Evolutionary conservation across 2,329 filamentous ascomycete species (phyloP), one percentile per base, ranked within the genome.

Genomic region (Phoma herbarum): DNA sequence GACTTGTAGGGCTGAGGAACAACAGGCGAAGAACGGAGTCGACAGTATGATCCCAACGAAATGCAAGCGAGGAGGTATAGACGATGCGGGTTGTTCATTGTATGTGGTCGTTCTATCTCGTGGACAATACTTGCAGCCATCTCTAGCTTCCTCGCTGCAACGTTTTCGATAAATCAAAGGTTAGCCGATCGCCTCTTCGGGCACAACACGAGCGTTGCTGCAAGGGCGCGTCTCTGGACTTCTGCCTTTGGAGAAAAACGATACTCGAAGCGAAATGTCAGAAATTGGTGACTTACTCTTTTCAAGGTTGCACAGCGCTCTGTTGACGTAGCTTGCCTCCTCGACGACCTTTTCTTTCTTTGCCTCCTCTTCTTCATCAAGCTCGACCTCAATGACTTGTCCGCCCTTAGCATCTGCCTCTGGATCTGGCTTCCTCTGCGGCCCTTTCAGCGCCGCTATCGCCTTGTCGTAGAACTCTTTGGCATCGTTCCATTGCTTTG

Each of bases 391-490:
- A 39, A 77, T 80, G 73, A 71, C 62, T 26, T 66, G 64, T 5
- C 66, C 64, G 5, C 74, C 81, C 74, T 69, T 77, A 4, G 63
- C 65, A 77, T 82, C 59, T 2, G 66, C 68, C 77, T 82, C 60
- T 53, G 75, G 54, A 55, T 78, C 76, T 22, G 62, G 70, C 11
- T 62, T 72, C 55, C 79, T 78, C 25, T 86, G 81, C 64, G 91
- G 89, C 6, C 81, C 81, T 11, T 84, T 82, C 18, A 97, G 79
- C 7, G 96, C 86, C 11, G 86, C 81, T 51, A 97, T 83, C n/a
- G 89, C 93, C 80, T 96, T 95, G 28, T 85, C 86, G 76, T 99
- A 99, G 76, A 93, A 97, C 76, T 97, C 93, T 73, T 90, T 89
- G 4, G 93, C 95, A 76, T 98, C 93, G 25, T 78, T 82, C 87